These are phyloP conservation scores for Alternaria atra DNA, from an alignment of 2,329 filamentous ascomycete genomes.

Conservation along the genomic window DNA sequence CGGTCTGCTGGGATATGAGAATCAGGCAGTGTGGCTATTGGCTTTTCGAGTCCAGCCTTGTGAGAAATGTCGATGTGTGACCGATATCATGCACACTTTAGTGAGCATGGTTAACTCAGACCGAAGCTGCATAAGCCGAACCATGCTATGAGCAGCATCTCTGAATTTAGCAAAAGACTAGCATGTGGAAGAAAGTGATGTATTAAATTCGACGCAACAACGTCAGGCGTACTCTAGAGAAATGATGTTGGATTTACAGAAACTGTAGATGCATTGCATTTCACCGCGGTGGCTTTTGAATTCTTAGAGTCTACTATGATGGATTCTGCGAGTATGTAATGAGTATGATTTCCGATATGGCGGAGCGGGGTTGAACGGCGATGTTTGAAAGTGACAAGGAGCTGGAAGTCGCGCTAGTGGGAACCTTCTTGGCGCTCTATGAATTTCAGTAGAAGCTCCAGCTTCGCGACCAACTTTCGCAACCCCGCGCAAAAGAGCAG, in stretches of 20 bases:
- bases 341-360: neutral
- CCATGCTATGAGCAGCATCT: neutral
- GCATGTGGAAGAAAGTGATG: neutral
- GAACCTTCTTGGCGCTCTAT: slow-evolving; percentile 12
- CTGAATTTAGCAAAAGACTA: neutral
- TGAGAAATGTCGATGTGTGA: neutral
- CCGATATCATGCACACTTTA: neutral
- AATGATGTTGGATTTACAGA: neutral
- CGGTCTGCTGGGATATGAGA: neutral
- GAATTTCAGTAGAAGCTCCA: slow-evolving; percentile 19
- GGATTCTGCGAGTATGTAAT: neutral
- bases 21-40: neutral
- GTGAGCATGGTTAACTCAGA: neutral
- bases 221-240: neutral
- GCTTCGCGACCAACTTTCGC: slow-evolving; percentile 9
- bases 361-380: neutral
- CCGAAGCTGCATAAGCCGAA: neutral
- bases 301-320: neutral
- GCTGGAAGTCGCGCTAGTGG: slow-evolving; percentile 12
- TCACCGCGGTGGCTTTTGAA: neutral
- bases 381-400: neutral
- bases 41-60: neutral
- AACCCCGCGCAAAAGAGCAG: slow-evolving; percentile 1
- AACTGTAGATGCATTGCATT: neutral
- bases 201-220: neutral